Base-by-base conservation (phyloP, 2,329 filamentous ascomycete species). In the Trichoderma simmonsii region DNA sequence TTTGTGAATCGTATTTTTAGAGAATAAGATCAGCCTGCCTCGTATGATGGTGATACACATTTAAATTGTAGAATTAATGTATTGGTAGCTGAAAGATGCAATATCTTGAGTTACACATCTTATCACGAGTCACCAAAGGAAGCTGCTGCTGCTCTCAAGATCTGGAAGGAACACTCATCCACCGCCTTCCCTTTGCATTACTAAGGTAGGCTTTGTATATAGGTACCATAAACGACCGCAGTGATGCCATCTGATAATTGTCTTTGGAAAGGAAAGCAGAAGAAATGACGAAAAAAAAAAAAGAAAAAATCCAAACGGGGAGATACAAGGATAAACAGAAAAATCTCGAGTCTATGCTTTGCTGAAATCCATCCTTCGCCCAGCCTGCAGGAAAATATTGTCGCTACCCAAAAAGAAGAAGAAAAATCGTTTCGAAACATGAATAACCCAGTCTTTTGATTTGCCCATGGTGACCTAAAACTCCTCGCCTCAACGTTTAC, bases 401-500 rank as follows among this genome's bases (percentile, higher is more conserved):
- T 71, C 61, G 68, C 68, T 66, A 71, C 59, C 67, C 62, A 63
- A 62, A 68, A 71, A 51, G n/a, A 60, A 60, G 11, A 60, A 32
- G 21, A 34, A 32, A 34, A 34, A 32, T 68, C 43, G 39, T 57
- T 64, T 56, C 59, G 34, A 64, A 74, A 60, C 26, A 36, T 34
- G n/a, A 72, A 70, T 36, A 54, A 59, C 70, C 65, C 59, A 69
- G 39, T 70, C 67, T 72, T 69, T 62, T 68, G 60, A 43, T 66
- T 65, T 60, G 61, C 39, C 73, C 71, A 65, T 34, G 60, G 70
- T 72, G 48, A 63, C 74, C 73, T 64, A 15, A 60, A 79, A 80
- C 78, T 79, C 78, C 79, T 75, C 64, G 65, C 69, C 71, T 72
- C 65, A 66, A 32, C 60, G 59, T 60, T 78, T 80, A 85, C 78